phyloP scores from a whole-genome alignment of 192 early-diverging fungal species.

The Coemansia umbellata region DNA sequence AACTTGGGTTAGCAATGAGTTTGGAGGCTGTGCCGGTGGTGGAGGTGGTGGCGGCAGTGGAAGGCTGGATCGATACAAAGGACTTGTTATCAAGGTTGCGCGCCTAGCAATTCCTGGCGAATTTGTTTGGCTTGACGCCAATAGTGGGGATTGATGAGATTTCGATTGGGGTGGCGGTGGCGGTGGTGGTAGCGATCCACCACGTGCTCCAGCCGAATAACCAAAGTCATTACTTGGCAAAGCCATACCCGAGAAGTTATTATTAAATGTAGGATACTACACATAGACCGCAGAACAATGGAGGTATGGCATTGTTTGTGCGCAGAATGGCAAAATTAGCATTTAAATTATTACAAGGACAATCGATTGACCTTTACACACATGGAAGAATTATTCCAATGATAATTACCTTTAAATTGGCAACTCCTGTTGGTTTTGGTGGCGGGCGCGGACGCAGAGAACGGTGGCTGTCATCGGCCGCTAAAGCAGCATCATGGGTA shows the following conservation, averaged over 20 bases:
- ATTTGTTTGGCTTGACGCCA: too few relatives aligned
- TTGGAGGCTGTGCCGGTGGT: background rate
- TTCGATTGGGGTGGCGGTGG: slow-evolving; percentile 6
- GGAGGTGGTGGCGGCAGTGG: slow-evolving; percentile 15
- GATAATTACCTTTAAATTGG: slow-evolving; percentile 27
- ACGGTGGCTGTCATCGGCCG: slow-evolving; percentile 1
- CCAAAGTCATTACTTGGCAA: background rate
- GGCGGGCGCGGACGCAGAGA: slow-evolving; percentile 4
- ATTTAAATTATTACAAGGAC: too few relatives aligned
- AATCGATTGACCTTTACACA: too few relatives aligned
- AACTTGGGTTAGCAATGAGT: background rate
- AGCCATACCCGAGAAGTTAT: background rate
- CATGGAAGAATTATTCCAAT: too few relatives aligned
- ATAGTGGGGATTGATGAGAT: background rate
- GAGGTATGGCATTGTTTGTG: too few relatives aligned
- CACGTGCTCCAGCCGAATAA: background rate
- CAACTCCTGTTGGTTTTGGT: slow-evolving; percentile 35
- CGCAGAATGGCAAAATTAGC: too few relatives aligned
- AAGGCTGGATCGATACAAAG: slow-evolving; percentile 1
- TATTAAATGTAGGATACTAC: background rate
- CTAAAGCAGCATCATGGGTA: too few relatives aligned
- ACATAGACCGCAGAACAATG: too few relatives aligned
- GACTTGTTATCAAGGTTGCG: background rate
- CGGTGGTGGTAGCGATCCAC: slow-evolving; percentile 14
- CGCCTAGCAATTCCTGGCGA: too few relatives aligned